phyloP scores from a whole-genome alignment of 805 yeast genomes.

The Starmerella davenportii region DNA sequence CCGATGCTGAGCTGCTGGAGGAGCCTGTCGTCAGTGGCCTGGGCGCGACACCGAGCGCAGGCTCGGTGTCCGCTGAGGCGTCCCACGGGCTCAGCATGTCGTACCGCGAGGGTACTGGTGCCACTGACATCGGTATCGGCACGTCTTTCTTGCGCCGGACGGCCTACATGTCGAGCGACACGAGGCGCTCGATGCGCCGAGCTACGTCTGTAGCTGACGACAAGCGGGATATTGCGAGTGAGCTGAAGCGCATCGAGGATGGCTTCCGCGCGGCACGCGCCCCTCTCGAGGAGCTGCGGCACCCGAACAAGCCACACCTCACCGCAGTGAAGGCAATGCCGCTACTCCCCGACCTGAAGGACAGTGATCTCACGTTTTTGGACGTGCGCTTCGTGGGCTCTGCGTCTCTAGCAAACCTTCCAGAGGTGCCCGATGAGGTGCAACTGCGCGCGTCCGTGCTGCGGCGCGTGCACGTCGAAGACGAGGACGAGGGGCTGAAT shows the following conservation, averaged over 20 bases:
- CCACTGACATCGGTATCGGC: constrained; percentile 14
- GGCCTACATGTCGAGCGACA: constrained; percentile 66
- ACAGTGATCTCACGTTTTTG: constrained; percentile 54
- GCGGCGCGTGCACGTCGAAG: constrained; percentile 24
- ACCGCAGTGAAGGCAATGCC: constrained; percentile 66
- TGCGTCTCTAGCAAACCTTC: constrained; percentile 24
- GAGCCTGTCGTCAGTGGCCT: constrained; percentile 45
- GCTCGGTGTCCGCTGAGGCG: not conserved
- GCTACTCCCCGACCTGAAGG: constrained; percentile 75
- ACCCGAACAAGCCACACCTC: constrained; percentile 59
- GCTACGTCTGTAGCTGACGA: constrained; percentile 18
- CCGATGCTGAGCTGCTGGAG: constrained; percentile 54
- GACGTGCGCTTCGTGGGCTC: constrained; percentile 28
- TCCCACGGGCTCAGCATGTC: not conserved
- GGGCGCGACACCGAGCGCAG: not conserved
- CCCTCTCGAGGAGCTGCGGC: constrained; percentile 34
- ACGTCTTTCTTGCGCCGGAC: constrained; percentile 36
- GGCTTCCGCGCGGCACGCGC: constrained; percentile 48
- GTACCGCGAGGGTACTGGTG: not conserved
- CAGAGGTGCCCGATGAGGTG: constrained; percentile 9
- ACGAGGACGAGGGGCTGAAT: constrained; percentile 36
- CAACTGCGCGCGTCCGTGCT: constrained; percentile 35
- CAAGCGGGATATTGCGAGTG: constrained; percentile 27
- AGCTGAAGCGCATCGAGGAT: constrained; percentile 51
- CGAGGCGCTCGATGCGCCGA: constrained; percentile 20